Base-by-base conservation (phyloP, 768 basidiomycete species). In the Naganishia vishniacii region DNA sequence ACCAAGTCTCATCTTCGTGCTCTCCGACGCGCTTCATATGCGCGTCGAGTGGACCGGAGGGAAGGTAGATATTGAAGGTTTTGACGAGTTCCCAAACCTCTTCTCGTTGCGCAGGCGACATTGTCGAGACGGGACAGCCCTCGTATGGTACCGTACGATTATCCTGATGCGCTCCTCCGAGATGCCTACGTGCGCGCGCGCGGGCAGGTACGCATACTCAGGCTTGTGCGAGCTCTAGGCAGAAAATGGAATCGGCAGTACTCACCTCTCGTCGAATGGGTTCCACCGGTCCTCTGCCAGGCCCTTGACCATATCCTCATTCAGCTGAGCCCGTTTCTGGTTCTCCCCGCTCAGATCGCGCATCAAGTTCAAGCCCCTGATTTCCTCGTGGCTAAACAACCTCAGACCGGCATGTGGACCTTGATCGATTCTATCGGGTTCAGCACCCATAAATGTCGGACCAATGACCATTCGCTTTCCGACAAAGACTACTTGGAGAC, bases 401-500 rank as follows among this genome's bases (percentile, higher is more conserved):
- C 72, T 59, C 31, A 69, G 62, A 0, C 73, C 73, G 3, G 65
- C 71, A 51, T 74, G 68, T 32, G 64, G 64, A 1, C 73, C 73
- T 2, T 40, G 65, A 41, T 74, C 73, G 44, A 74, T 73, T n/a
- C 68, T 41, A 48, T 74, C 72, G 13, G 73, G 73, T 59, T 74
- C 73, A 9, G 73, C 73, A 16, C 71, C 73, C 63, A 73, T 68
- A 60, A 74, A 74, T 2, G 69, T 71, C 15, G 73, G 73, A 11
- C 70, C 70, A 26, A 72, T 66, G 56, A 72, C 61, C 70, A 73
- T 73, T 44, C 70, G 31, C 29, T 58, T 61, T 16, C 72, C 70
- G 26, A 71, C 72, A 48, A 74, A 71, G 32, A 66, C 65, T 51
- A 74, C 70, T 34, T 71, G 64, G 26, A 74, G 59, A 60, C 73